Evolutionary conservation across 768 basidiomycete genomes (phyloP).

Genomic region (Suillus subalutaceus): DNA sequence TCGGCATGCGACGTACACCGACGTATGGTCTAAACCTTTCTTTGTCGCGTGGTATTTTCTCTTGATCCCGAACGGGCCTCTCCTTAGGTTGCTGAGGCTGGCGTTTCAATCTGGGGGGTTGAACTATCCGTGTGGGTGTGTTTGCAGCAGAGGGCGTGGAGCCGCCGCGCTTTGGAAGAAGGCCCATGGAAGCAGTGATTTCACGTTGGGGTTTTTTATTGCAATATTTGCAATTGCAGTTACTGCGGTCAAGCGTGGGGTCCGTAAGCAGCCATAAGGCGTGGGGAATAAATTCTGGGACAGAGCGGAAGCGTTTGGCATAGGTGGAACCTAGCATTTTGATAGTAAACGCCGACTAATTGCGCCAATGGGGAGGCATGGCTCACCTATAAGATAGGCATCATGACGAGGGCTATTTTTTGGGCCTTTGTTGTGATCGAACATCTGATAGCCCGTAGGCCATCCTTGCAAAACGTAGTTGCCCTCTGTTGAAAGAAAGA

Average conservation of each 20-base stretch:
- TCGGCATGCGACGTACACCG: constrained; percentile 42
- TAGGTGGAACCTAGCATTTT: constrained; percentile 40
- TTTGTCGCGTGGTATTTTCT: constrained; percentile 4
- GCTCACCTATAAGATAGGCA: constrained; percentile 74
- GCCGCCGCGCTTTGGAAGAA: constrained; percentile 33
- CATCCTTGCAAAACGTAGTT: constrained; percentile 65
- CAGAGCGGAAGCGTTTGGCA: constrained; percentile 67
- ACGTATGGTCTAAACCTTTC: constrained; percentile 41
- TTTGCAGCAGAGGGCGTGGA: constrained; percentile 33
- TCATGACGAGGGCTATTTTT: constrained; percentile 63
- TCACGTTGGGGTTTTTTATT: constrained; percentile 67
- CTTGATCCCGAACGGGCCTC: constrained; percentile 13
- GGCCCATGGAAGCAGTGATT: constrained; percentile 64
- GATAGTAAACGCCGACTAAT: background rate
- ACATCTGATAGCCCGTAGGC: constrained; percentile 72
- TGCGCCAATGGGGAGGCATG: constrained; percentile 4
- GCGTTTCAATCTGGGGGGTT: constrained; percentile 26
- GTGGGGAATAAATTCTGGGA: constrained; percentile 86
- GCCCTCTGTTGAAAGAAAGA: constrained; percentile 40
- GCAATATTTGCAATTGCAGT: constrained; percentile 81
- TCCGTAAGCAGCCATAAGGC: constrained; percentile 77
- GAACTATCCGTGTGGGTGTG: constrained; percentile 16
- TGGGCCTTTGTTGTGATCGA: constrained; percentile 73
- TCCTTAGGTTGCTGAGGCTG: constrained; percentile 7
- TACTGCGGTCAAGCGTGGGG: constrained; percentile 43